These are phyloP conservation scores for Tolypocladium sp. DNA, from an alignment of 2,329 filamentous ascomycete genomes.

Conservation along the genomic window DNA sequence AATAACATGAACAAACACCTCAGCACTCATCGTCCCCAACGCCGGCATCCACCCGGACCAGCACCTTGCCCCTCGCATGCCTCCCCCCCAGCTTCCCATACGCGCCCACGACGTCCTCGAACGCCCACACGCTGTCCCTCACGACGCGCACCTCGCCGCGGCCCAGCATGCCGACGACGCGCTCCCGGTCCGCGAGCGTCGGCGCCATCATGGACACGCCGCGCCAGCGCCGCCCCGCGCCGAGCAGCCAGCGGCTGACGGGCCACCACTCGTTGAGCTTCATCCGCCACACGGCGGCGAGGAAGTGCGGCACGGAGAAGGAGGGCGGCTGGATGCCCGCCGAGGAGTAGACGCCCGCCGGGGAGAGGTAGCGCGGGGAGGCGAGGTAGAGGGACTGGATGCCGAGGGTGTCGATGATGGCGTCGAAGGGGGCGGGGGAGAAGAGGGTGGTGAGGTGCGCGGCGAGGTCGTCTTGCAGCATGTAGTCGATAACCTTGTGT, in stretches of 20 bases:
- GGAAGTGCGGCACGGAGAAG: conserved; percentile 18
- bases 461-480: conserved; percentile 23
- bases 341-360: conserved; percentile 27
- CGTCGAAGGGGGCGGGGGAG: conserved; percentile 23
- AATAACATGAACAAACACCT: not conserved
- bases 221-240: conserved; percentile 24
- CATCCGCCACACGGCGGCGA: conserved; percentile 22
- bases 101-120: conserved; percentile 25
- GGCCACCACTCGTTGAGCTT: conserved; percentile 30
- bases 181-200: conserved; percentile 20
- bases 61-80: conserved; percentile 27
- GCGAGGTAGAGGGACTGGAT: conserved; percentile 34
- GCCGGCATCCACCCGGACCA: conserved; percentile 21
- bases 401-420: conserved; percentile 41
- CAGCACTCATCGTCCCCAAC: conserved; percentile 14
- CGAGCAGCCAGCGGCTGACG: conserved; percentile 22
- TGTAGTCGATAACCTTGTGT: conserved; percentile 31
- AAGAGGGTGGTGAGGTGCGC: conserved; percentile 22
- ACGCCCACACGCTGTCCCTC: conserved; percentile 26
- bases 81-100: conserved; percentile 22
- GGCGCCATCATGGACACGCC: conserved; percentile 24
- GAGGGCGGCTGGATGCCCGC: conserved; percentile 28
- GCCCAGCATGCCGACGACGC: conserved; percentile 21
- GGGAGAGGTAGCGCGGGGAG: conserved; percentile 28
- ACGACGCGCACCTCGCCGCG: conserved; percentile 24